Conservation (phyloP, 2,329 filamentous ascomycete species). For the Colletotrichum melonis region DNA sequence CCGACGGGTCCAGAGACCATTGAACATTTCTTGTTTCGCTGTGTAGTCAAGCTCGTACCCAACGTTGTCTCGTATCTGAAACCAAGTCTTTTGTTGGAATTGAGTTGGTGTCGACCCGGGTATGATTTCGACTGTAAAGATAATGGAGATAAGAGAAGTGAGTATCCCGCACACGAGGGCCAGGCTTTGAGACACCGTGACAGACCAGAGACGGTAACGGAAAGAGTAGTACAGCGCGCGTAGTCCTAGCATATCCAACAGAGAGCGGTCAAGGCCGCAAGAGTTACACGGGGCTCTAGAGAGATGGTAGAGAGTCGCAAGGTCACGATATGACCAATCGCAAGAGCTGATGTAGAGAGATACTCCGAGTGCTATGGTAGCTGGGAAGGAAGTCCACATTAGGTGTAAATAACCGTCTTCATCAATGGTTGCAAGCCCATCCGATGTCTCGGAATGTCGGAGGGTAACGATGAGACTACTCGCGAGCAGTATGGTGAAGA, state of each 20-base stretch:
- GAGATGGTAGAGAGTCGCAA: constrained; percentile 1
- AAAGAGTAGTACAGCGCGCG: constrained; percentile 10
- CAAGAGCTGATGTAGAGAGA: constrained; percentile 16
- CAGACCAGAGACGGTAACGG: not conserved
- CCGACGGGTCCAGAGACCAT: not conserved
- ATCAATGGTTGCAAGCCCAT: not conserved
- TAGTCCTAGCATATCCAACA: constrained; percentile 13
- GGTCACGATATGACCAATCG: constrained; percentile 5
- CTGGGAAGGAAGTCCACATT: constrained; percentile 23
- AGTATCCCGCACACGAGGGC: constrained; percentile 19
- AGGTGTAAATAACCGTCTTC: constrained; percentile 14
- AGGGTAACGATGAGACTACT: not conserved
- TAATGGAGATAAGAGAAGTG: constrained; percentile 7
- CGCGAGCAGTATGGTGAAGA: not conserved
- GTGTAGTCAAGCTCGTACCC: not conserved
- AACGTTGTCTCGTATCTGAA: not conserved
- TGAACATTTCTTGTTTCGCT: not conserved
- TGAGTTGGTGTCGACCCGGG: not conserved
- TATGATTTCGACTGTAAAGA: constrained; percentile 2
- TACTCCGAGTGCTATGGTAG: not conserved
- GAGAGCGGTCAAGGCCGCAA: not conserved
- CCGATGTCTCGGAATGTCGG: not conserved
- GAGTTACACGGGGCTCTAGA: not conserved
- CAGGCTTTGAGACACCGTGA: constrained; percentile 6
- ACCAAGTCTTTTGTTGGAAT: constrained; percentile 8